phyloP scores from a whole-genome alignment of 306 rosid species.

The Hippophae tibetana region DNA sequence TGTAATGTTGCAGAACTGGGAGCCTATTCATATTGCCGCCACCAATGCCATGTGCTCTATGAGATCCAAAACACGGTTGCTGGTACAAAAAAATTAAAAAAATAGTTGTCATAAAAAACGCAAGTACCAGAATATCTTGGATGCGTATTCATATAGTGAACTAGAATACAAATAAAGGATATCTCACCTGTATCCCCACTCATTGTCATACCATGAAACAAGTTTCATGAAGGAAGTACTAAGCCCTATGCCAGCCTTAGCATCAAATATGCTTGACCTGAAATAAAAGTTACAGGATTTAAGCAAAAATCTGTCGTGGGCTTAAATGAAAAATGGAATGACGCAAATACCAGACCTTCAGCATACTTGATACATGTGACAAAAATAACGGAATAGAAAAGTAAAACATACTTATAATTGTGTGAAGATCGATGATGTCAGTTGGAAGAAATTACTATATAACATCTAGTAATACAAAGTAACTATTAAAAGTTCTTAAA shows the following conservation, averaged over 20 bases:
- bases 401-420: too few relatives aligned
- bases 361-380: too few relatives aligned
- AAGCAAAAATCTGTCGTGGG: neutral
- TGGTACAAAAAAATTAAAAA: constrained; percentile 20
- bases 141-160: neutral
- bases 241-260: constrained; percentile 95
- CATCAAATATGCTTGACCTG: constrained; percentile 95
- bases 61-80: constrained; percentile 95
- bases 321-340: neutral
- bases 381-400: too few relatives aligned
- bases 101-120: constrained; percentile 2
- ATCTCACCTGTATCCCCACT: constrained; percentile 95
- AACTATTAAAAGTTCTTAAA: too few relatives aligned
- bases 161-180: neutral
- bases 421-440: too few relatives aligned
- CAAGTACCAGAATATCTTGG: neutral
- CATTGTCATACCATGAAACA: constrained; percentile 94
- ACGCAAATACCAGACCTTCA: neutral
- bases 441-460: too few relatives aligned
- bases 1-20: neutral
- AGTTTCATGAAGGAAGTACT: constrained; percentile 65
- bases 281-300: neutral
- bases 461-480: too few relatives aligned
- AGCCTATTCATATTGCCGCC: constrained; percentile 31
- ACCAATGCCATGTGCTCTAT: constrained; percentile 92